A percentile compares a stretch with the other conserved stretches of the same genome.
These are phyloP conservation scores for Geotrichum carabidarum DNA, from an alignment of 1,139 yeast species.

Conservation along the genomic window DNA sequence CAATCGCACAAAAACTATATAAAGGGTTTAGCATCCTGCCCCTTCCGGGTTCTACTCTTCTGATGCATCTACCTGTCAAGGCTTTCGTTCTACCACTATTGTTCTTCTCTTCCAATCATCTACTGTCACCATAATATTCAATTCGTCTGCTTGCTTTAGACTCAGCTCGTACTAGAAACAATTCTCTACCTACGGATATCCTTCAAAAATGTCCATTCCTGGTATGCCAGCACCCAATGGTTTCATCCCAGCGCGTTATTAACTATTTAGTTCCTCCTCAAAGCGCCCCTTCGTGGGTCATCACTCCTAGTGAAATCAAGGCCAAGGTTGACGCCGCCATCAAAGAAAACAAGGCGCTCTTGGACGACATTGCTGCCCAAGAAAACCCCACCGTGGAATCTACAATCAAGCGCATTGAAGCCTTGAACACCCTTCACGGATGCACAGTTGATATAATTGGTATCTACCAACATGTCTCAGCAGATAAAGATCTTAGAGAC, in stretches of 20 bases:
- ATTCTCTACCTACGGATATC: conserved; percentile 1
- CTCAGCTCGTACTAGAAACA: conserved; percentile 7
- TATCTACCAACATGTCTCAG: conserved; percentile 66
- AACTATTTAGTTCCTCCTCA: conserved; percentile 38
- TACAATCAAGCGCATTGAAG: conserved; percentile 38
- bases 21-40: neutral
- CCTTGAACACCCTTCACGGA: conserved; percentile 16
- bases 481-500: conserved; percentile 58
- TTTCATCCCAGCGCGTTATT: neutral
- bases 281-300: conserved; percentile 57
- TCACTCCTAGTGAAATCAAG: conserved; percentile 52
- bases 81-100: conserved; percentile 5
- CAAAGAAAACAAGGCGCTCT: conserved; percentile 42
- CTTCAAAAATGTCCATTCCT: conserved; percentile 13
- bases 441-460: conserved; percentile 46
- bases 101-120: conserved; percentile 8
- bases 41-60: neutral
- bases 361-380: conserved; percentile 51
- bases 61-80: conserved; percentile 10
- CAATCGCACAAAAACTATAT: conserved; percentile 1
- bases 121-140: neutral
- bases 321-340: conserved; percentile 30
- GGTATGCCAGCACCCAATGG: neutral
- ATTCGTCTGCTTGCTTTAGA: neutral
- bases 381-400: conserved; percentile 51